Evolutionary conservation across 164 flowering plant species (phyloP), one percentile per base, ranked within the genome.

Genomic region (Taxillus chinensis): DNA sequence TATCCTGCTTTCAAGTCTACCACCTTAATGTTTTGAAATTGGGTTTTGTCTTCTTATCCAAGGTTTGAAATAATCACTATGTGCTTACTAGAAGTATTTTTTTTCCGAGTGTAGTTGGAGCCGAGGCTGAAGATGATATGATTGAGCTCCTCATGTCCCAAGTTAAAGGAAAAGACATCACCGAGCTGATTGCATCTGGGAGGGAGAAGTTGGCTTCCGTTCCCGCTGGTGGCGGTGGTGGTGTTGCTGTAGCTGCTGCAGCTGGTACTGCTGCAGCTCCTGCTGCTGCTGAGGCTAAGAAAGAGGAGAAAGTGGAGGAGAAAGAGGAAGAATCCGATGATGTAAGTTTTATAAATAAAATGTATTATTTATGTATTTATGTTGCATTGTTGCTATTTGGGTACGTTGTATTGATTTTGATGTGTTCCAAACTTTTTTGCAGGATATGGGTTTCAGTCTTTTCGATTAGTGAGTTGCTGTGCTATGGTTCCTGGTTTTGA

Each of bases 141-240:
- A 76, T 90, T 62, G 80, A 83, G 63, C 64, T 87, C 49, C 87
- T 90, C 14, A 65, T 90, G 60, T 60, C 79, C 0, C 75, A 87
- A 70, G 89, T 87, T 4, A 66, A 78, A 68, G 95, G 92, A 0
- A 90, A 87, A 56, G 87, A 90, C 41, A 65, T 87, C 37, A 74
- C 85, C 0, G 97, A 90, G 65, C 77, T 90, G n/a, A 79, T 90
- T 73, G 95, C 95, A 16, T 45, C 82, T 39, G 95, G 97, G 53
- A 77, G 90, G 71, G 95, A 84, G 68, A 90, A 90, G 82, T 62
- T 86, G 65, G 97, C 97, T 55, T 83, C 95, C 2, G 92, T 87
- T 2, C 97, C 97, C 0, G 61, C 82, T 27, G 90, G 92, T 63
- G 96, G 96, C 61, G 89, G 89, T 64, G 91, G 65, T 15, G 83